Evolutionary conservation across 371 early-diverging fungal genomes (phyloP), one percentile per base, ranked within the genome.

Genomic region (Nematocida sp.): DNA sequence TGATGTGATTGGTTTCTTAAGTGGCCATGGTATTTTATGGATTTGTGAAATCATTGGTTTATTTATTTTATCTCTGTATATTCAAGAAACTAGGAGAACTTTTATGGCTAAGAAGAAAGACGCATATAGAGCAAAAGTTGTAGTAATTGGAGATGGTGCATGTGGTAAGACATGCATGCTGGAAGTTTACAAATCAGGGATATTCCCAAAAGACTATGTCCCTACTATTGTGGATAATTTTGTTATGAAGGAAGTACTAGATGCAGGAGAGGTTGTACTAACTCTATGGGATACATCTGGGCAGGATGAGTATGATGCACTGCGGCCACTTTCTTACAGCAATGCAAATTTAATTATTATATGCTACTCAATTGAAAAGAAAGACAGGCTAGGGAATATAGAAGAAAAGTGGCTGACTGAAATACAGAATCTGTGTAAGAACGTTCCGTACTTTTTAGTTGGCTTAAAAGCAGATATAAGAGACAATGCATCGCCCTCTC

Each of bases 251-350:
- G 84, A 87, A 23, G 62, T 60, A 44, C 11, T 84, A 40, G 74
- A 72, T 4, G 81, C 73, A 3, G 72, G 45, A n/a, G 74, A 64
- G 52, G 85, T 89, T 3, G 67, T 83, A 2, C 57, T 89, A 50
- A 89, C 89, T 1, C 78, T 89, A 4, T 89, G 89, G 89, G 89
- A 89, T 84, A 72, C 82, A n/a, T 84, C 88, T 33, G 88, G 88
- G n/a, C 88, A 88, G 72, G 88, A 88, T 72, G 88, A 86, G 62
- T 88, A 86, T 82, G 88, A 88, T 69, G 82, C 87, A 25, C 84
- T 88, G 11, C 23, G 88, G 60, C 88, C 88, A 20, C 82, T 88
- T 23, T 85, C 86, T 13, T 88, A 88, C 72, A 84, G 71, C 73
- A 86, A 85, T 27, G 85, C 88, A 15, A 84, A 87, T 72, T 62